Percentiles rank a stretch among this genome's conserved stretches.
phyloP scores from a whole-genome alignment of 1,284 basidiomycete species.

The Puccinia triticina region DNA sequence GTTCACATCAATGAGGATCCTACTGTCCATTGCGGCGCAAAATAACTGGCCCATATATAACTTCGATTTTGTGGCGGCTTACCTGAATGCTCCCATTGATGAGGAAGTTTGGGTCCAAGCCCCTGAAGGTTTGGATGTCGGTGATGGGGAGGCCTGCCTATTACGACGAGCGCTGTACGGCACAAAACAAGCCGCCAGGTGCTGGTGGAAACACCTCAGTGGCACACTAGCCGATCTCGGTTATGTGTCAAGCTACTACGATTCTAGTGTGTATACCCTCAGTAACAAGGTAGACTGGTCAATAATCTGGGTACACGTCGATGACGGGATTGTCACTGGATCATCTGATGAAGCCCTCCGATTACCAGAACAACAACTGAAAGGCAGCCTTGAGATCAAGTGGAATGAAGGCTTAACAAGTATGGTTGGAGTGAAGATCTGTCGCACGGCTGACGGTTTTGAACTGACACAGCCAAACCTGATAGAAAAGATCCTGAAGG shows the following conservation, averaged over 20 bases:
- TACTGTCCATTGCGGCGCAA: background rate
- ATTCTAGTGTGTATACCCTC: background rate
- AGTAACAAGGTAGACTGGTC: background rate
- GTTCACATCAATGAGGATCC: background rate
- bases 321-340: conserved; percentile 1
- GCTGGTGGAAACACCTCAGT: conserved; percentile 2
- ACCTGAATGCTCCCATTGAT: too few relatives aligned
- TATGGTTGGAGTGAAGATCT: background rate
- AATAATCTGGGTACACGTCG: conserved; percentile 10
- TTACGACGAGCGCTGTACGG: conserved; percentile 10
- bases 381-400: background rate
- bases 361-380: background rate
- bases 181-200: background rate
- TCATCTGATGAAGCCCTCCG: background rate
- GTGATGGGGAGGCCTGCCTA: background rate
- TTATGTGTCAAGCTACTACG: background rate
- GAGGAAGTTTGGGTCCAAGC: background rate
- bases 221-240: background rate
- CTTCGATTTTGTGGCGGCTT: background rate
- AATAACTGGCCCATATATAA: background rate
- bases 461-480: background rate
- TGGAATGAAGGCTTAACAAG: background rate
- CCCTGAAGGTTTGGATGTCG: background rate
- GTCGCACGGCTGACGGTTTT: background rate
- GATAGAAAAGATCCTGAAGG: background rate